Evolutionary conservation across 1,284 basidiomycete species (phyloP).

Genomic region (Phaffia rhodozyma): DNA sequence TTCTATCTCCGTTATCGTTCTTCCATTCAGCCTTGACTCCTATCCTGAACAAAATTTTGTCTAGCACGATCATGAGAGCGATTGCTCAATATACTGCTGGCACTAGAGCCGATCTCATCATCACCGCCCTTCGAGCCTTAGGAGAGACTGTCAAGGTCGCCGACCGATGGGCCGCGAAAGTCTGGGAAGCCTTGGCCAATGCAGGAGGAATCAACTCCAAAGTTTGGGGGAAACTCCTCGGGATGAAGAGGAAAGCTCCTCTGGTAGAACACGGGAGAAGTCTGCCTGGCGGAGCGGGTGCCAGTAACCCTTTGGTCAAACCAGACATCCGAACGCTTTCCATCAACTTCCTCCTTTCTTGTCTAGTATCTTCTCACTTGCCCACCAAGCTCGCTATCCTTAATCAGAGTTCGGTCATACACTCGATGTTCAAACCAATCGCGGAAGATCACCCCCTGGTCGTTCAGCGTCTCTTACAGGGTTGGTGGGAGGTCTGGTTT

Average conservation of each 20-base stretch:
- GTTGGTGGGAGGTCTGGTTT: slow-evolving; percentile 32
- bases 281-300: slow-evolving; percentile 19
- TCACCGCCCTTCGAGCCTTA: slow-evolving; percentile 28
- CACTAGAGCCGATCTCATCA: slow-evolving; percentile 7
- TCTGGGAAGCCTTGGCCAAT: slow-evolving; percentile 21
- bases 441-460: slow-evolving; percentile 32
- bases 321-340: slow-evolving; percentile 34
- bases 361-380: slow-evolving; percentile 28
- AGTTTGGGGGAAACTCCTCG: slow-evolving; percentile 32
- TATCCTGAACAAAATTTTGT: slow-evolving; percentile 31
- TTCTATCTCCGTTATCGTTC: slow-evolving; percentile 34
- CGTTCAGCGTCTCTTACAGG: slow-evolving; percentile 31
- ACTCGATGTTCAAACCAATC: slow-evolving; percentile 14
- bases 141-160: slow-evolving; percentile 31
- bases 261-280: slow-evolving; percentile 29
- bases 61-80: slow-evolving; percentile 28
- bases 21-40: slow-evolving; percentile 31
- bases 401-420: slow-evolving; percentile 13
- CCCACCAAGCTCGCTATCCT: slow-evolving; percentile 26
- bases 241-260: slow-evolving; percentile 33
- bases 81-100: slow-evolving; percentile 22
- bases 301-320: slow-evolving; percentile 4
- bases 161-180: slow-evolving; percentile 21
- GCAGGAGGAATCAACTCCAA: slow-evolving; percentile 30
- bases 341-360: slow-evolving; percentile 30